A percentile compares a stretch with the other conserved stretches of the same genome.
These are phyloP conservation scores for Moesziomyces sp. DNA, from an alignment of 1,284 basidiomycete genomes.

Conservation along the genomic window DNA sequence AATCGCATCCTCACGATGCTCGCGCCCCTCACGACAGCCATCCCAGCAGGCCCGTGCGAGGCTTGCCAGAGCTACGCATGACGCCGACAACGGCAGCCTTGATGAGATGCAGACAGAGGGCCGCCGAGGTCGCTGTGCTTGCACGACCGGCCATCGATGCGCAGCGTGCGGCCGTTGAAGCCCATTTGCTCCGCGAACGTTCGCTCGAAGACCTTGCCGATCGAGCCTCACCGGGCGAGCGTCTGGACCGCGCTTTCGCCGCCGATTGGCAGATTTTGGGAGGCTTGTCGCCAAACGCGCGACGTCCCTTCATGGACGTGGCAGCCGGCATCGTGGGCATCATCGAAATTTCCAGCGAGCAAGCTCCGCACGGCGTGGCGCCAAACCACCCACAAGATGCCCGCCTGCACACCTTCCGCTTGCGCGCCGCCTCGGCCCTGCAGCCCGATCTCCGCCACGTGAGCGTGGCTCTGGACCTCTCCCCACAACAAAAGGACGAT, in stretches of 20 bases:
- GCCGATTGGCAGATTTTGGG: conserved; percentile 42
- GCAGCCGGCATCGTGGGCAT: conserved; percentile 35
- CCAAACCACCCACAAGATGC: not conserved
- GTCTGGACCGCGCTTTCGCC: conserved; percentile 34
- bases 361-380: not conserved
- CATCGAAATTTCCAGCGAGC: conserved; percentile 14
- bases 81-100: conserved; percentile 9
- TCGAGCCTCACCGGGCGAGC: conserved; percentile 19
- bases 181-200: conserved; percentile 9
- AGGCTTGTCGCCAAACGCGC: conserved; percentile 17
- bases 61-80: conserved; percentile 21
- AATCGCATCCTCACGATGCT: conserved; percentile 18
- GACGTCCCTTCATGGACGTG: conserved; percentile 43
- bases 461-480: conserved; percentile 28
- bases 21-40: conserved; percentile 11
- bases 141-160: conserved; percentile 28
- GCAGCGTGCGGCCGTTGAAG: conserved; percentile 23
- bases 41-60: conserved; percentile 6
- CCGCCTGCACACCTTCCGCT: conserved; percentile 29
- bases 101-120: conserved; percentile 24
- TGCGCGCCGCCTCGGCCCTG: conserved; percentile 5
- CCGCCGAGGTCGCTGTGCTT: conserved; percentile 25
- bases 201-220: conserved; percentile 28
- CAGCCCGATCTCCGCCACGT: conserved; percentile 30
- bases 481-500: conserved; percentile 15